Conservation (phyloP, 192 early-diverging fungal species). For the Piromyces finnis region DNA sequence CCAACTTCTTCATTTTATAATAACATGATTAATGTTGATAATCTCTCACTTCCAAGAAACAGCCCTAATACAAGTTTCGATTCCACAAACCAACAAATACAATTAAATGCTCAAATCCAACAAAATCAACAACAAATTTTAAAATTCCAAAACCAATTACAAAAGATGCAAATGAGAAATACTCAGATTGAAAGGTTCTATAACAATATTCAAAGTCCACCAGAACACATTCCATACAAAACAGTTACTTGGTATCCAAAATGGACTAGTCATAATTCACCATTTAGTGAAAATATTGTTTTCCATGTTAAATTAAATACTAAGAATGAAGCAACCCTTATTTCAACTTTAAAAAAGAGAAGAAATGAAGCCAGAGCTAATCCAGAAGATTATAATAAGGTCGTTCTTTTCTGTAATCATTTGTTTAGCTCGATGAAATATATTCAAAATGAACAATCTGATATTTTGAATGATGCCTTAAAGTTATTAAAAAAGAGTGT, state of each 20-base stretch:
- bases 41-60: not conserved
- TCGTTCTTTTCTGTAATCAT: not conserved
- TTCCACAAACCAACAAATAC: not conserved
- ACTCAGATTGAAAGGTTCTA: not conserved
- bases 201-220: not conserved
- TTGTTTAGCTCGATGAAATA: not conserved
- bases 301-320: not conserved
- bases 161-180: not conserved
- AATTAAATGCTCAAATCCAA: not conserved
- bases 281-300: not conserved
- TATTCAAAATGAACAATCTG: not conserved
- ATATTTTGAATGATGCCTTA: not conserved
- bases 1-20: not conserved
- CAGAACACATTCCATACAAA: not conserved
- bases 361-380: not conserved
- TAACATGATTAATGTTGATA: not conserved
- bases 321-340: not conserved
- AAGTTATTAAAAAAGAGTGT: not conserved
- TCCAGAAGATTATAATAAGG: not conserved
- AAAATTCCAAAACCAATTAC: not conserved
- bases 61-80: not conserved
- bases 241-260: not conserved
- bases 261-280: not conserved
- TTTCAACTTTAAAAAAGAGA: not conserved
- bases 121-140: not conserved